A percentile compares a stretch with the other conserved stretches of the same genome.
phyloP scores from a whole-genome alignment of 148 eudicot genomes.

The Amaranthus hypochondriacus region DNA sequence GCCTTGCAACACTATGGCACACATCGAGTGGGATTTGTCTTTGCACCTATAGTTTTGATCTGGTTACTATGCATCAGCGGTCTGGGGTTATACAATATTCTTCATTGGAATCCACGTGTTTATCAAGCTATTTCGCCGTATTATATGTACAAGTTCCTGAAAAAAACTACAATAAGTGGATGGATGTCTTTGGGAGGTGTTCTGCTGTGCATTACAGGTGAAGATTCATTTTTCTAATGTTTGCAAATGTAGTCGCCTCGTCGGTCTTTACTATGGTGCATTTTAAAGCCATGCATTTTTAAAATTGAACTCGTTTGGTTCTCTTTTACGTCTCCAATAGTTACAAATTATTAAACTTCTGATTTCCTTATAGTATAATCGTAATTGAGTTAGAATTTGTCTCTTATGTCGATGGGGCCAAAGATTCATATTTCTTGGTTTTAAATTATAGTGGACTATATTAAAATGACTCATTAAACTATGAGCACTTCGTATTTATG shows the following conservation, averaged over 20 bases:
- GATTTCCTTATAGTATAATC: too few relatives aligned
- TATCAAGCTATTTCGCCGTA: constrained; percentile 80
- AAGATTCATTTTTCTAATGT: not conserved
- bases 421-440: too few relatives aligned
- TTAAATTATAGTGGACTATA: too few relatives aligned
- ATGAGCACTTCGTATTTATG: too few relatives aligned
- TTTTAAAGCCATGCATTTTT: not conserved
- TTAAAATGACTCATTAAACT: too few relatives aligned
- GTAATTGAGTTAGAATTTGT: too few relatives aligned
- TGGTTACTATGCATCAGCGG: constrained; percentile 85
- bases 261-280: not conserved
- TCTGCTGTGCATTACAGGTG: constrained; percentile 86
- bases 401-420: too few relatives aligned
- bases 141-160: constrained; percentile 89
- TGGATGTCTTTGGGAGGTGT: constrained; percentile 99
- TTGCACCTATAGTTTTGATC: constrained; percentile 74
- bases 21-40: constrained; percentile 75
- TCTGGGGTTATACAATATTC: constrained; percentile 75
- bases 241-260: not conserved
- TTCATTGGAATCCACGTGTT: constrained; percentile 70
- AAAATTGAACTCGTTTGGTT: not conserved
- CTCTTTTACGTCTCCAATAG: not conserved
- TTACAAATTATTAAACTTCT: too few relatives aligned
- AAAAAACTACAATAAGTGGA: constrained; percentile 73
- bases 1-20: constrained; percentile 96